Evolutionary conservation across 371 early-diverging fungal species (phyloP).

Genomic region (Actinomucor elegans): DNA sequence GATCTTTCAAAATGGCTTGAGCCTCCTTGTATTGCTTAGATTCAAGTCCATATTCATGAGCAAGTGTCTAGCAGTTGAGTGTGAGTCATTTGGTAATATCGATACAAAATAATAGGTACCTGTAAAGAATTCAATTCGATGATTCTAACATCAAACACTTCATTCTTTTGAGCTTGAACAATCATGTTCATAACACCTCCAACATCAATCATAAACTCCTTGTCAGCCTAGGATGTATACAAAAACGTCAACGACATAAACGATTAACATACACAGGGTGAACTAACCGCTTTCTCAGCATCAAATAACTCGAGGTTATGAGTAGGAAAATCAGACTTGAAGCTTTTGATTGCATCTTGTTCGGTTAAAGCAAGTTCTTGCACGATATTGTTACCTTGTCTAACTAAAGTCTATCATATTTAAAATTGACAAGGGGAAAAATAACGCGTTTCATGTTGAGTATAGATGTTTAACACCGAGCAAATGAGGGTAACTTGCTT

Average conservation of each 20-base stretch:
- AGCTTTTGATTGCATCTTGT: slow-evolving; percentile 7
- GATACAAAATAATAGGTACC: slow-evolving; percentile 7
- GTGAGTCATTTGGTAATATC: not conserved
- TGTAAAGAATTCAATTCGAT: slow-evolving; percentile 20
- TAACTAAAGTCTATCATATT: slow-evolving; percentile 14
- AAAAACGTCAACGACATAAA: no score
- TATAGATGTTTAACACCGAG: no score
- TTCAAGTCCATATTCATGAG: slow-evolving; percentile 29
- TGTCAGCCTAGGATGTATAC: slow-evolving; percentile 8
- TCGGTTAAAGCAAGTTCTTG: not conserved
- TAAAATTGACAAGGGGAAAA: not conserved
- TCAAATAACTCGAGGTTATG: slow-evolving; percentile 2
- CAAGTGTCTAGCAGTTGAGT: slow-evolving; percentile 19
- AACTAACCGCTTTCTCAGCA: slow-evolving; percentile 7
- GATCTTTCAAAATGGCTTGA: slow-evolving; percentile 20
- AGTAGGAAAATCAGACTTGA: slow-evolving; percentile 10
- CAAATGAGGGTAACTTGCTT: not conserved
- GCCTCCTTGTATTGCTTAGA: slow-evolving; percentile 39
- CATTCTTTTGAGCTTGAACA: not conserved
- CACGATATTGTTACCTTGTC: slow-evolving; percentile 6
- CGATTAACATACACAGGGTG: not conserved
- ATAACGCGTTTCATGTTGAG: slow-evolving; percentile 6
- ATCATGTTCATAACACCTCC: not conserved
- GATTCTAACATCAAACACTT: slow-evolving; percentile 4
- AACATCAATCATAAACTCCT: slow-evolving; percentile 17